Percentiles rank a stretch among this genome's conserved stretches.
Conservation (phyloP, 352 stramenopile species). For the Blastocystis sp. region DNA sequence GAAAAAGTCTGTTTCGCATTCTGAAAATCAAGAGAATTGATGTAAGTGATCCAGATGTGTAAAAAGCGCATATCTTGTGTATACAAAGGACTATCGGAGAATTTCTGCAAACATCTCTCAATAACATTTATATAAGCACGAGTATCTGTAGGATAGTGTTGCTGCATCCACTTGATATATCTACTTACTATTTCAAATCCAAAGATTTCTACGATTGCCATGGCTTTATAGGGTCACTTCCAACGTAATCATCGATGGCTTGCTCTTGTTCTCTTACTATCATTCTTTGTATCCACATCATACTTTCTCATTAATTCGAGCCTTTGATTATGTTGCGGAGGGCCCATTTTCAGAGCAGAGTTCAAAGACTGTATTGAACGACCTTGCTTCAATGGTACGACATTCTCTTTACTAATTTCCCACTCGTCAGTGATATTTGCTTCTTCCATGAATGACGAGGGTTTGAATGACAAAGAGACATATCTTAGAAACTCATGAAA, state of each 20-base stretch:
- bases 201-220: neutral
- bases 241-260: slow-evolving; percentile 6
- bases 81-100: slow-evolving; percentile 19
- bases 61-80: slow-evolving; percentile 20
- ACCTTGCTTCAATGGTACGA: slow-evolving; percentile 28
- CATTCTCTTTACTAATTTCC: slow-evolving; percentile 58
- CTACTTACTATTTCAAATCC: neutral
- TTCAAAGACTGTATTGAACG: slow-evolving; percentile 18
- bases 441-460: slow-evolving; percentile 18
- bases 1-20: slow-evolving; percentile 27
- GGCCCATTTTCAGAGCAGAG: slow-evolving; percentile 12
- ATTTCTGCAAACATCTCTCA: slow-evolving; percentile 44
- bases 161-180: slow-evolving; percentile 60
- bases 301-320: slow-evolving; percentile 2
- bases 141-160: slow-evolving; percentile 39
- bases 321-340: slow-evolving; percentile 3
- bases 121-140: neutral
- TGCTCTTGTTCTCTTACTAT: neutral
- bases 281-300: neutral
- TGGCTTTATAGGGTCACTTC: slow-evolving; percentile 19
- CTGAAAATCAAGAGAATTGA: slow-evolving; percentile 49
- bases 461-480: neutral
- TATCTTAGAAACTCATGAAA: neutral
- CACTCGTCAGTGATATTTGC: neutral
- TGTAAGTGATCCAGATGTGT: slow-evolving; percentile 48